phyloP scores from a whole-genome alignment of 768 basidiomycete species.

The Suillus tomentosus region DNA sequence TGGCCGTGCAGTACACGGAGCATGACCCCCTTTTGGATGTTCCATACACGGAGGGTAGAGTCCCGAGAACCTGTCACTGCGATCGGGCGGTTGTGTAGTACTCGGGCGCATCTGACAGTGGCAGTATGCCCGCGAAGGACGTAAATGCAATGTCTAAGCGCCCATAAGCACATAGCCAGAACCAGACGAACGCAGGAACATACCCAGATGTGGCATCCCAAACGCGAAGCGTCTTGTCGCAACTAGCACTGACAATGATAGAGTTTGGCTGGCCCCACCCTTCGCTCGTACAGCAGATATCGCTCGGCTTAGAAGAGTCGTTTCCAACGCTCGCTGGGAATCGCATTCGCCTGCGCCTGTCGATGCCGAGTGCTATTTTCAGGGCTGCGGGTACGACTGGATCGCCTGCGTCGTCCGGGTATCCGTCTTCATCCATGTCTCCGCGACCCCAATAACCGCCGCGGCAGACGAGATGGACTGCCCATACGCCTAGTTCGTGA shows the following conservation, averaged over 20 bases:
- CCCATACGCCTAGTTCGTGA: conserved; percentile 92
- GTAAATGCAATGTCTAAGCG: conserved; percentile 65
- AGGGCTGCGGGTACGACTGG: conserved; percentile 34
- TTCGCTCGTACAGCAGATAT: conserved; percentile 64
- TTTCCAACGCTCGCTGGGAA: conserved; percentile 9
- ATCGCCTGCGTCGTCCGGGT: conserved; percentile 13
- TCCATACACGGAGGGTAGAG: conserved; percentile 86
- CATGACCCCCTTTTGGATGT: conserved; percentile 77
- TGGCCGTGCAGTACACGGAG: conserved; percentile 76
- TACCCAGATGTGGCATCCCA: conserved; percentile 91
- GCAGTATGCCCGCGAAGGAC: conserved; percentile 82
- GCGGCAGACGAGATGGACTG: conserved; percentile 73
- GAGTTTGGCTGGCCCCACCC: conserved; percentile 91
- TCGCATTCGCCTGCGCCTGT: conserved; percentile 26
- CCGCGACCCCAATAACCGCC: conserved; percentile 49
- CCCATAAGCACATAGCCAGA: conserved; percentile 14
- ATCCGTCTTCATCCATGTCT: conserved; percentile 9
- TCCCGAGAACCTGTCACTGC: conserved; percentile 93
- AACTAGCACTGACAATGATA: conserved; percentile 88
- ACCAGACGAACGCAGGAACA: conserved; percentile 20
- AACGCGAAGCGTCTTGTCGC: conserved; percentile 88
- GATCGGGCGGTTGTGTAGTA: conserved; percentile 82
- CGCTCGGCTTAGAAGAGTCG: conserved; percentile 43
- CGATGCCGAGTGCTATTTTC: conserved; percentile 52
- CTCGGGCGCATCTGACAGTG: conserved; percentile 89